Conservation (phyloP, 1,284 basidiomycete genomes). For the Neonothopanus nambi region DNA sequence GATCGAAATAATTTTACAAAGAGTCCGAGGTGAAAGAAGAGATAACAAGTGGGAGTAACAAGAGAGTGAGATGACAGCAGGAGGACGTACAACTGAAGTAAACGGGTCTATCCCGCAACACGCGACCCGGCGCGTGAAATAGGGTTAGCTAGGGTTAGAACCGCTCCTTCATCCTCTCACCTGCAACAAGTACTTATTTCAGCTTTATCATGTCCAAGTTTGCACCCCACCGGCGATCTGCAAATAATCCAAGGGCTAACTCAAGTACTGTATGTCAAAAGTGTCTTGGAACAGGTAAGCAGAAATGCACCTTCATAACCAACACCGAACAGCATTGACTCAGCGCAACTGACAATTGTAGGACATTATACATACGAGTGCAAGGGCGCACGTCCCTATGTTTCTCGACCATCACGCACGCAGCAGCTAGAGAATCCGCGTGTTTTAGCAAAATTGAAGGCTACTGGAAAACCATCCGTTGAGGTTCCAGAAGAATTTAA, state of each 20-base stretch:
- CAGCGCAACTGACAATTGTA: conserved; percentile 37
- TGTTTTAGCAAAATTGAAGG: conserved; percentile 61
- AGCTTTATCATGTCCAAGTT: conserved; percentile 66
- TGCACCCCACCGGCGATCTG: conserved; percentile 66
- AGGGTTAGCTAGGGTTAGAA: no score
- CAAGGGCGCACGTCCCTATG: conserved; percentile 69
- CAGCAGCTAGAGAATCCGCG: conserved; percentile 74
- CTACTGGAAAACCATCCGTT: conserved; percentile 65
- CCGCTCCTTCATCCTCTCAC: no score
- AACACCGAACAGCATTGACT: conserved; percentile 61
- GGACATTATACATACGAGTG: conserved; percentile 83
- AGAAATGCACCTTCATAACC: background rate
- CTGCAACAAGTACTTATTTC: background rate
- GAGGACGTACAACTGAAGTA: no score
- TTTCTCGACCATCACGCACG: conserved; percentile 76
- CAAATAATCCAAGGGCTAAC: conserved; percentile 60
- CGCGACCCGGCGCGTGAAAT: no score
- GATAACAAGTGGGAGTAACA: no score
- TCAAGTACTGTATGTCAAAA: conserved; percentile 76
- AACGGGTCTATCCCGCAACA: no score
- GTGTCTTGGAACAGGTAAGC: conserved; percentile 64
- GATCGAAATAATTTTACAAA: background rate
- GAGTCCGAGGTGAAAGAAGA: background rate
- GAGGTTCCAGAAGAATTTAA: conserved; percentile 83
- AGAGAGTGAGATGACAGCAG: no score